Percentiles rank a stretch among this genome's conserved stretches.
These are phyloP conservation scores for Neonectria hederae DNA, from an alignment of 2,329 filamentous ascomycete species.

Conservation along the genomic window DNA sequence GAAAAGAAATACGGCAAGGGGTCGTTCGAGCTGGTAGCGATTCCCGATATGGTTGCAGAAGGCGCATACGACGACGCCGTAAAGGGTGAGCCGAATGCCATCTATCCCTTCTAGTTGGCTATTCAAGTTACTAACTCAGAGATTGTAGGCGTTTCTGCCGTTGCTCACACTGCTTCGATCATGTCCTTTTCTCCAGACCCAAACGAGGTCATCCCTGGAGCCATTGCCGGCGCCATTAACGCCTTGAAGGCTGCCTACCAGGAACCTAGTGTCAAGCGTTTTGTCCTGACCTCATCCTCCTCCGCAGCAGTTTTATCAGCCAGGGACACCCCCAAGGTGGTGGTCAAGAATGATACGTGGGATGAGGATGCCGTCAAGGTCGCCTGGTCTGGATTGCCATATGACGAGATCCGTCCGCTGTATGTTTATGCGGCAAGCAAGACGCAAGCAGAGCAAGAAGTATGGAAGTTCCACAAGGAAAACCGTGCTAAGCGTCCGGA, in stretches of 20 bases:
- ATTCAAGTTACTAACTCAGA: background rate
- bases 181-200: conserved; percentile 48
- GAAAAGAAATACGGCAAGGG: conserved; percentile 45
- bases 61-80: conserved; percentile 40
- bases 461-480: conserved; percentile 46
- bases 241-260: conserved; percentile 47
- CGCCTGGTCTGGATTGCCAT: conserved; percentile 49
- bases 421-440: conserved; percentile 50
- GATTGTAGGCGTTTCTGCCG: conserved; percentile 34
- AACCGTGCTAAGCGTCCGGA: conserved; percentile 33
- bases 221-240: conserved; percentile 40
- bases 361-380: conserved; percentile 46
- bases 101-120: too few species aligned
- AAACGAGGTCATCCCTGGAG: conserved; percentile 48
- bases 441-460: conserved; percentile 44
- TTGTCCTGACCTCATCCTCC: conserved; percentile 43
- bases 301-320: background rate
- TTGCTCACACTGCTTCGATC: conserved; percentile 52
- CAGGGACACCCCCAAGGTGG: background rate
- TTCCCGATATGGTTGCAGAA: conserved; percentile 45
- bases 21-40: conserved; percentile 44
- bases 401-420: conserved; percentile 36
- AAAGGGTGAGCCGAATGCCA: conserved; percentile 26
- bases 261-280: conserved; percentile 48
- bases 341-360: conserved; percentile 44